Base-by-base conservation (phyloP, 2,329 filamentous ascomycete species). In the Botrytis pseudocinerea region DNA sequence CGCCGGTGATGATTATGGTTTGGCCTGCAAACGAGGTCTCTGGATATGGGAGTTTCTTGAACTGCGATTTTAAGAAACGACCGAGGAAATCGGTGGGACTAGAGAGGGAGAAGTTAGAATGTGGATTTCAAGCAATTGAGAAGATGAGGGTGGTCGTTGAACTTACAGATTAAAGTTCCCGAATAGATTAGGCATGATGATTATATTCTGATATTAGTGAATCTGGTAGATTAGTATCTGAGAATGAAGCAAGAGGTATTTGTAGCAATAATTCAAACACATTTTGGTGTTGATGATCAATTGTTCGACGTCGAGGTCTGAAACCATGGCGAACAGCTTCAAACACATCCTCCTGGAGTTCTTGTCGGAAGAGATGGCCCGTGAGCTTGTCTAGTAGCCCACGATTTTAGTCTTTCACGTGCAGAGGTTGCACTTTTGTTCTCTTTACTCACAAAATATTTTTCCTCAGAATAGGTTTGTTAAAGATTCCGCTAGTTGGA, bases 1-100 rank as follows among this genome's bases (percentile, higher is more conserved):
- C 79, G 1, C 87, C 87, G 0, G 86, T 87, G 22, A 88, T 80
- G 59, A 88, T 84, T 64, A 84, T 83, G 0, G 76, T 77, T 74
- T 79, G 75, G 5, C 76, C 76, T 2, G 54, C 74, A 73, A 78
- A 78, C 38, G 76, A 70, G 46, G 54, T 69, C 12, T 63, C 40
- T n/a, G 77, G 77, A 61, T 77, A 76, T 28, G 77, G 78, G 12
- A 79, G 76, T 22, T 69, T 72, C 28, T 75, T 77, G 62, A 78
- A 78, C 74, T 78, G 77, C n/a, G 78, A 79, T 59, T 73, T 75
- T 25, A 79, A 71, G 71, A 79, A 79, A 28, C 74, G 72, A 38
- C 66, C 65, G 48, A 79, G 70, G 73, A 80, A 78, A n/a, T 75
- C 76, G 54, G 22, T 35, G 8, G 62, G 69, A 18, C 69, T 62